Evolutionary conservation across 352 stramenopile genomes (phyloP), one percentile per base, ranked within the genome.

Genomic region (Plasmopara halstedii): DNA sequence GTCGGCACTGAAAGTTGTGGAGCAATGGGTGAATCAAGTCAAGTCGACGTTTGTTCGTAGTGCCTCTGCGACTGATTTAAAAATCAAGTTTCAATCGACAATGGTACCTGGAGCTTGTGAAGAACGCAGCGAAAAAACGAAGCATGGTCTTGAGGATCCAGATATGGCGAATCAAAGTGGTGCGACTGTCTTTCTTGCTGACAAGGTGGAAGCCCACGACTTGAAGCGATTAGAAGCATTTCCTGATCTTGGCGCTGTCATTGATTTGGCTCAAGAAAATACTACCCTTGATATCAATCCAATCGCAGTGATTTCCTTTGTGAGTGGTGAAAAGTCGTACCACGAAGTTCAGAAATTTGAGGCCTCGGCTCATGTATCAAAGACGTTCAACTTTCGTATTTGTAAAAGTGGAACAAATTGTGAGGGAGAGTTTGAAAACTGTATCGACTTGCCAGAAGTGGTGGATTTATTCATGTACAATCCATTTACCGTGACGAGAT

Each of bases 381-480:
- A 73, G 14, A 59, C 47, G 13, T 70, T 74, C 44, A 67, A 69
- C 31, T 76, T 83, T 42, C 56, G 73, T 29, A 40, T 66, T 11
- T 69, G 63, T 37, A 48, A 52, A 1, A 11, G 9, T 1, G 47
- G 56, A 17, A 22, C 40, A n/a, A 58, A 47, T 45, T 53, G 37
- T 22, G 26, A 45, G 8, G 38, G 27, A 1, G 32, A 42, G 8
- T 79, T 58, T 39, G 42, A 62, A 18, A 66, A 73, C 22, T 67
- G 48, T 37, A 52, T 82, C 42, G 18, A 64, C 18, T 39, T 85
- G 6, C 9, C 39, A 5, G 46, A 76, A 8, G 38, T 32, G 0
- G 57, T 67, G 1, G 68, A 85, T 19, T 44, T 87, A 29, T 85
- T 74, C 54, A 59, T 78, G 58, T 85, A 81, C 62, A 82, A 83